These are phyloP conservation scores for Daldinia childiae DNA, from an alignment of 495 filamentous ascomycete species.

Conservation along the genomic window DNA sequence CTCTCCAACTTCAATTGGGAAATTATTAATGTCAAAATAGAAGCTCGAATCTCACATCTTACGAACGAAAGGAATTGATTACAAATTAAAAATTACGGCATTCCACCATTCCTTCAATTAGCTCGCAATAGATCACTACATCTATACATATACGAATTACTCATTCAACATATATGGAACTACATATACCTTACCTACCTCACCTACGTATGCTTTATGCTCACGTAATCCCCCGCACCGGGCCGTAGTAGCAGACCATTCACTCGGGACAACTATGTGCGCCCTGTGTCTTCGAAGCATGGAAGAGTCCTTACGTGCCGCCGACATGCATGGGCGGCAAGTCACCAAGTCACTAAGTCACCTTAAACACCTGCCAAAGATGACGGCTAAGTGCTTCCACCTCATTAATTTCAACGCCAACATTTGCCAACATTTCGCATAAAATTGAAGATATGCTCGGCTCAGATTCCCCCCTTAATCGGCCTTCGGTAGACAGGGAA, in stretches of 20 bases:
- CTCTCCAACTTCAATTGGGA: neutral
- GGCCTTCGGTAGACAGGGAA: constrained; percentile 3
- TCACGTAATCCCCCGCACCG: constrained; percentile 41
- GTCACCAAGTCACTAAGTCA: constrained; percentile 5
- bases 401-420: neutral
- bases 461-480: constrained; percentile 1
- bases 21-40: neutral
- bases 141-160: neutral
- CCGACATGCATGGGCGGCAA: constrained; percentile 25
- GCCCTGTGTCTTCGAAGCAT: constrained; percentile 13
- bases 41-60: neutral
- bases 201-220: constrained; percentile 5
- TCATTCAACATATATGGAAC: neutral
- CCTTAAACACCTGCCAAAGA: constrained; percentile 4
- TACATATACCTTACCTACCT: neutral
- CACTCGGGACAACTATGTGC: constrained; percentile 20
- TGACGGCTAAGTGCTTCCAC: constrained; percentile 4
- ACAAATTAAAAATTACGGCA: neutral
- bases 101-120: constrained; percentile 9
- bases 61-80: neutral
- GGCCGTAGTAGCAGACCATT: constrained; percentile 25
- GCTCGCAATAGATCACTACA: constrained; percentile 12
- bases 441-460: neutral
- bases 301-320: neutral
- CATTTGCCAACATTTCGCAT: neutral